Evolutionary conservation across 129 eudicot genomes (phyloP).

Genomic region (Ambrosia artemisiifolia): DNA sequence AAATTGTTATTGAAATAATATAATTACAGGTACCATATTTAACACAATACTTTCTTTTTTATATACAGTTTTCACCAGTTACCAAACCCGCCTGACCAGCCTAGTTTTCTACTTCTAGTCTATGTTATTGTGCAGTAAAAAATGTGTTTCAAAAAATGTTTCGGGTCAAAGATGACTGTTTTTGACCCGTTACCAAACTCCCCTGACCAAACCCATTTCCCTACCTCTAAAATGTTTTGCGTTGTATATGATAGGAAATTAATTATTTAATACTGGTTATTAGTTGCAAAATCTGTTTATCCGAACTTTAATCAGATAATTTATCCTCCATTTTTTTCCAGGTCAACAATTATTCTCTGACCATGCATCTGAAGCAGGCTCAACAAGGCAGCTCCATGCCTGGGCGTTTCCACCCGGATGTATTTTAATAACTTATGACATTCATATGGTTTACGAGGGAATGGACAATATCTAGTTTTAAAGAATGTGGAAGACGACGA

Average conservation of each 20-base stretch:
- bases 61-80: neutral
- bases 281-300: neutral
- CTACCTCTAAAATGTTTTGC: neutral
- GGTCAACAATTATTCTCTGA: conserved; percentile 85
- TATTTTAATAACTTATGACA: conserved; percentile 40
- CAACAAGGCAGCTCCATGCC: conserved; percentile 81
- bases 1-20: neutral
- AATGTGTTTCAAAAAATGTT: neutral
- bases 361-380: conserved; percentile 99
- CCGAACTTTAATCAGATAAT: neutral
- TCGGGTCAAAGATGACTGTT: neutral
- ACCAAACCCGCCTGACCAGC: no score
- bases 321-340: conserved; percentile 20
- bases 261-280: no score
- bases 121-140: no score
- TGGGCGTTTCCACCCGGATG: conserved; percentile 89
- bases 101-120: no score
- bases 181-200: neutral
- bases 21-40: neutral
- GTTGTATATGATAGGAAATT: neutral
- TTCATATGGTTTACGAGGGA: neutral
- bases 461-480: neutral
- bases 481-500: neutral
- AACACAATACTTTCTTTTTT: neutral
- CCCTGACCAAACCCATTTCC: neutral